Percentiles rank a stretch among this genome's conserved stretches.
Conservation (phyloP, 2,329 filamentous ascomycete species). For the Xylaria sp. region DNA sequence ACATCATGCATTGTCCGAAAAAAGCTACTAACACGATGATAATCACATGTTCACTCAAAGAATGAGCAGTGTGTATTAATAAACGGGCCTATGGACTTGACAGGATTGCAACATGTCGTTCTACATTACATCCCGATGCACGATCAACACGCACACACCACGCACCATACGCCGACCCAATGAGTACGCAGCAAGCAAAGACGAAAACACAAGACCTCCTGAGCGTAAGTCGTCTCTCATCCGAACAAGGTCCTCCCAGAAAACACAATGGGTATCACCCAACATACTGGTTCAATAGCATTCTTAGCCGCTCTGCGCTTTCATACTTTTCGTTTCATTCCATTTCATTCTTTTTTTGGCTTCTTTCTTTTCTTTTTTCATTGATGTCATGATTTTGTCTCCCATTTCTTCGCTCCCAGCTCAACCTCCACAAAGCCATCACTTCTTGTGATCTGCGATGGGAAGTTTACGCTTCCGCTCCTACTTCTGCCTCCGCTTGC, state of each 20-base stretch:
- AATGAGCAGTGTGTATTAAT: too few species aligned
- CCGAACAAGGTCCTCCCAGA: neutral
- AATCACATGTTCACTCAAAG: too few species aligned
- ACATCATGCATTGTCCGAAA: too few species aligned
- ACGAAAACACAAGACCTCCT: neutral
- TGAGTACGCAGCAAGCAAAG: neutral
- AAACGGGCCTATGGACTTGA: too few species aligned
- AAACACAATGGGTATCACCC: neutral
- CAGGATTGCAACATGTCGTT: too few species aligned
- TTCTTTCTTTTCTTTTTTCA: neutral
- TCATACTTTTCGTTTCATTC: too few species aligned
- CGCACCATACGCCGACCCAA: neutral
- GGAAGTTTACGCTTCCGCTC: neutral
- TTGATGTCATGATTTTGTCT: conserved; percentile 18
- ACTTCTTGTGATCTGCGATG: conserved; percentile 6
- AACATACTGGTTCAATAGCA: neutral
- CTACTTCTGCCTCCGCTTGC: conserved; percentile 4
- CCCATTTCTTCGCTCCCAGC: conserved; percentile 18
- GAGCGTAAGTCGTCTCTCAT: neutral
- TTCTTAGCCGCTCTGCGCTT: neutral
- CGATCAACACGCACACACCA: neutral
- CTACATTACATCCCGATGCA: neutral
- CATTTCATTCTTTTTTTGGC: neutral
- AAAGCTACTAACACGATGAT: too few species aligned
- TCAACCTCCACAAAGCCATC: conserved; percentile 26